Conservation (phyloP, 805 yeast genomes). For the Groenewaldozyma salmanticensis region DNA sequence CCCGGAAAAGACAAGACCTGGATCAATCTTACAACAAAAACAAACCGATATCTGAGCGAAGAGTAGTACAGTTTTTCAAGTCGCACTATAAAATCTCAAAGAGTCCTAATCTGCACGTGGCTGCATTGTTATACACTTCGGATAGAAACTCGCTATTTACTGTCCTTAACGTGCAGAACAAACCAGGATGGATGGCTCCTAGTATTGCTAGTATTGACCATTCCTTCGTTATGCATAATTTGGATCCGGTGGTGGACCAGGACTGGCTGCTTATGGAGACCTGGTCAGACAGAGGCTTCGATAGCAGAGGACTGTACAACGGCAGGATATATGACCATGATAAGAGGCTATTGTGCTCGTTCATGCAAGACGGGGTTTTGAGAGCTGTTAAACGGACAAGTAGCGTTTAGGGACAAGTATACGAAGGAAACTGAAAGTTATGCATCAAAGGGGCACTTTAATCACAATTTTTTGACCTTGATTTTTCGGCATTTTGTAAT, state of each 20-base stretch:
- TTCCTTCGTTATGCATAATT: slow-evolving; percentile 22
- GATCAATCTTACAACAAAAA: slow-evolving; percentile 15
- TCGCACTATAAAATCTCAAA: no score
- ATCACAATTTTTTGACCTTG: no score
- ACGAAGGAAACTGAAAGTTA: no score
- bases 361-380: no score
- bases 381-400: no score
- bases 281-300: slow-evolving; percentile 21
- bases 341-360: slow-evolving; percentile 18
- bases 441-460: no score
- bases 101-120: slow-evolving; percentile 21
- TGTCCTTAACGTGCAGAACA: slow-evolving; percentile 20
- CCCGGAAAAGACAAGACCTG: slow-evolving; percentile 23
- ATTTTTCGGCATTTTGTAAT: no score
- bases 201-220: slow-evolving; percentile 25
- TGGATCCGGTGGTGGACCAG: slow-evolving; percentile 16
- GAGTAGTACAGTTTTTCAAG: no score
- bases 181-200: slow-evolving; percentile 7
- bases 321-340: slow-evolving; percentile 22
- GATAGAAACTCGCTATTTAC: slow-evolving; percentile 28
- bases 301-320: slow-evolving; percentile 23
- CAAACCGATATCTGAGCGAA: no score
- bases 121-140: slow-evolving; percentile 25
- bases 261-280: slow-evolving; percentile 24
- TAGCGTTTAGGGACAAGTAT: no score